Percentiles rank a stretch among this genome's conserved stretches.
Evolutionary conservation across 202 grass and related monocot species (phyloP).

Genomic region (Digitaria exilis): DNA sequence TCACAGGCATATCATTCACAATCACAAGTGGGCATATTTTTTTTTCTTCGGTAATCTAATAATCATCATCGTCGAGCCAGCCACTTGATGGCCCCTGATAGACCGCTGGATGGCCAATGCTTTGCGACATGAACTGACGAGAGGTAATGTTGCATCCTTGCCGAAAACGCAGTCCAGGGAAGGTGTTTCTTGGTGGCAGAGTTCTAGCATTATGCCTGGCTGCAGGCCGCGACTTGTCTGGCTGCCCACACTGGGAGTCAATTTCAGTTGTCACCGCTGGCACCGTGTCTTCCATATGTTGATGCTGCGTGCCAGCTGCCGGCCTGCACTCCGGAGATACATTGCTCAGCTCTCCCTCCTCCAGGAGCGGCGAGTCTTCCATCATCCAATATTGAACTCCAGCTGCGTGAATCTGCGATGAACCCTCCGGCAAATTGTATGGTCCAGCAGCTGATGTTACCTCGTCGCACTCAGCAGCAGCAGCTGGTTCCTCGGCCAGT

Average conservation of each 20-base stretch:
- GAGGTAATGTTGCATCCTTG: conserved; percentile 16
- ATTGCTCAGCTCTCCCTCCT: conserved; percentile 21
- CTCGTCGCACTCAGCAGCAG: neutral
- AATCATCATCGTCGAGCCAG: conserved; percentile 35
- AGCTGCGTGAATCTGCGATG: neutral
- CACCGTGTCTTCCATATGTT: neutral
- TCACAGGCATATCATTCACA: neutral
- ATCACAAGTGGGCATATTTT: neutral
- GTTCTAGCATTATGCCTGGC: neutral
- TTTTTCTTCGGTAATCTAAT: neutral
- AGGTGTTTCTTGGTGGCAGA: conserved; percentile 19
- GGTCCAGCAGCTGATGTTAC: neutral
- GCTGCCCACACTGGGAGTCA: neutral
- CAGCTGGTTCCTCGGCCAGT: too few relatives aligned
- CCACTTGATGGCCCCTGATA: conserved; percentile 3
- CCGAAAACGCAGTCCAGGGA: conserved; percentile 16
- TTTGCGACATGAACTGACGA: neutral
- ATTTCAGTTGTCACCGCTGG: neutral
- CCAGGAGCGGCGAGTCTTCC: conserved; percentile 35
- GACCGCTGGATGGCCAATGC: conserved; percentile 16
- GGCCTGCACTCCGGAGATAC: neutral
- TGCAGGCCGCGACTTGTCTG: conserved; percentile 22
- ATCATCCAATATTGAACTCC: conserved; percentile 35
- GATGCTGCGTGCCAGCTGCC: conserved; percentile 8
- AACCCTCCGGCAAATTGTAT: neutral